A percentile compares a stretch with the other conserved stretches of the same genome.
phyloP scores from a whole-genome alignment of 2,329 filamentous ascomycete genomes.

The Chaetomium strumarium region DNA sequence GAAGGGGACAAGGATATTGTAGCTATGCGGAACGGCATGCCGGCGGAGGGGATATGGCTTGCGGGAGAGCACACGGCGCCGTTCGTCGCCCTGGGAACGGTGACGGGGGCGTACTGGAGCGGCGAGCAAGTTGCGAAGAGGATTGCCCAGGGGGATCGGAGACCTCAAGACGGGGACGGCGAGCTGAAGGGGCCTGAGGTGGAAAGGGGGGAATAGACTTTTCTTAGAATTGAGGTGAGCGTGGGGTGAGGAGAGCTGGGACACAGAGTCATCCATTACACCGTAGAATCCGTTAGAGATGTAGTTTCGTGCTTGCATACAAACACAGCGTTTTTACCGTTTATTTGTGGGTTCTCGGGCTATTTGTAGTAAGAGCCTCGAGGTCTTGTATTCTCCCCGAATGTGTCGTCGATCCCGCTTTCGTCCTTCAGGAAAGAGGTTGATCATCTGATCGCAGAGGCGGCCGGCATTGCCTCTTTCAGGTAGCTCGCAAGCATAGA shows the following conservation, averaged over 20 bases:
- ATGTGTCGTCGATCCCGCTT: too few relatives aligned
- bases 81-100: constrained; percentile 82
- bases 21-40: constrained; percentile 54
- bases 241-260: background rate
- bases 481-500: too few relatives aligned
- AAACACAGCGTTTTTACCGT: too few relatives aligned
- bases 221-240: background rate
- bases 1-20: constrained; percentile 68
- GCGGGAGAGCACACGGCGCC: constrained; percentile 88
- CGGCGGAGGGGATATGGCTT: constrained; percentile 69
- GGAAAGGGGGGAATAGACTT: background rate
- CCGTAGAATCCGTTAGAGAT: too few relatives aligned
- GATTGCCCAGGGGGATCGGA: constrained; percentile 33
- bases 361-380: too few relatives aligned
- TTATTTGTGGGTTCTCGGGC: too few relatives aligned
- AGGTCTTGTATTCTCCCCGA: too few relatives aligned
- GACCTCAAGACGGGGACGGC: background rate
- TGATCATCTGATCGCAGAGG: too few relatives aligned
- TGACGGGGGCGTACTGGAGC: constrained; percentile 87
- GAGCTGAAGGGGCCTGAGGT: background rate
- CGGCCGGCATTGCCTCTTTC: too few relatives aligned
- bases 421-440: too few relatives aligned
- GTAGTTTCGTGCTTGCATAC: too few relatives aligned
- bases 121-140: constrained; percentile 70
- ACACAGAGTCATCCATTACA: background rate